Evolutionary conservation across 1,284 basidiomycete genomes (phyloP), one percentile per base, ranked within the genome.

Genomic region (Coniferiporia weirii): DNA sequence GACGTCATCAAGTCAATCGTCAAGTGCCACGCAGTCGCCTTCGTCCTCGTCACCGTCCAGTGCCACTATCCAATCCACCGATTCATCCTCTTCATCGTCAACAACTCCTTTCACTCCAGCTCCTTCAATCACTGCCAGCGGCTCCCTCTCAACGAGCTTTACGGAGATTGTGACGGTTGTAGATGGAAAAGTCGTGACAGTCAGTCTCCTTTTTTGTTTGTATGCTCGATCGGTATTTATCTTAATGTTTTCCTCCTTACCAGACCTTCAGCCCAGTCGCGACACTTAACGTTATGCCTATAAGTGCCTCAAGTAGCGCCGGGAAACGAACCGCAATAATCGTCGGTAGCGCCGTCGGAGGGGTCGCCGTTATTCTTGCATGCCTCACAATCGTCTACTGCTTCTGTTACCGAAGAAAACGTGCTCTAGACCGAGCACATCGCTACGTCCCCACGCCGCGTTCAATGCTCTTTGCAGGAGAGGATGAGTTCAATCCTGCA

Each of bases 341-440:
- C 44, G 75, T 73, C 0, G 81, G 80, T 7, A 69, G 72, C 3
- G 73, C 77, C 48, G 73, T 76, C 17, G 80, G 76, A n/a, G 78
- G 71, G 13, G 69, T 72, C 6, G 71, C 44, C 34, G 56, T 81
- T 32, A 66, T 76, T 57, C 60, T 78, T 52, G 47, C 73, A 15
- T 53, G 57, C 40, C 69, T 77, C 40, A 71, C 72, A 4, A 62
- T 75, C 35, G 62, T 78, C 20, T 75, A 81, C 63, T 72, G 71
- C 63, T 70, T 73, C 52, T 73, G 73, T 38, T 72, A 77, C 3
- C 75, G 75, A 61, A 71, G 71, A 38, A 76, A 63, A 76, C 77
- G 60, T 70, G 71, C 61, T 66, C 69, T 49, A 70, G 71, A 66
- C 69, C 49, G 69, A 65, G 9, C 65, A 36, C 67, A 68, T 32